phyloP scores from a whole-genome alignment of 495 filamentous ascomycete species.

The Saxophila tyrrhenica region DNA sequence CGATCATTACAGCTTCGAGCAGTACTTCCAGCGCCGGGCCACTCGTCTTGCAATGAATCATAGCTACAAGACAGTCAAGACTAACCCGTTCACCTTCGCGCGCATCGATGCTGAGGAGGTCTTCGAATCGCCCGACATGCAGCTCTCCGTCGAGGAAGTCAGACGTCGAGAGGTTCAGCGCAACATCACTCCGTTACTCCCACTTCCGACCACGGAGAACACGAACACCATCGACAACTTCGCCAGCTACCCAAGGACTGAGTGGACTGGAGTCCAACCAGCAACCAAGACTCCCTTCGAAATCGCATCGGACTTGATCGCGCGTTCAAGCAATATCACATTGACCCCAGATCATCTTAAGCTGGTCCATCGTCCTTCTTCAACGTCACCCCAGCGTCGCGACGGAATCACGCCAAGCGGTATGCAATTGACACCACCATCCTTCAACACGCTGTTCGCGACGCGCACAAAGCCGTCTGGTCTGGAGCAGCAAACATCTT shows the following conservation, averaged over 20 bases:
- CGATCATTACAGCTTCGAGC: slow-evolving; percentile 10
- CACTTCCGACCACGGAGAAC: slow-evolving; percentile 11
- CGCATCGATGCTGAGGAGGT: slow-evolving; percentile 7
- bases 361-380: too few species aligned
- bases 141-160: slow-evolving; percentile 11
- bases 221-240: slow-evolving; percentile 4
- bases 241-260: slow-evolving; percentile 3
- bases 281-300: too few species aligned
- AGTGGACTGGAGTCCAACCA: neutral
- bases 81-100: slow-evolving; percentile 5
- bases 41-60: slow-evolving; percentile 5
- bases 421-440: too few species aligned
- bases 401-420: too few species aligned
- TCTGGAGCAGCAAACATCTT: too few species aligned
- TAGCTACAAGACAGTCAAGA: neutral
- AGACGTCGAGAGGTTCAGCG: neutral
- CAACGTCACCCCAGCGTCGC: too few species aligned
- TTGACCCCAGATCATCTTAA: too few species aligned
- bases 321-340: too few species aligned
- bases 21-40: slow-evolving; percentile 12
- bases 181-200: slow-evolving; percentile 4
- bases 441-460: too few species aligned
- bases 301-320: too few species aligned
- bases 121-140: neutral
- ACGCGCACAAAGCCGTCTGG: too few species aligned